Conservation (phyloP, 2,329 filamentous ascomycete genomes). For the Didymella segeticola region DNA sequence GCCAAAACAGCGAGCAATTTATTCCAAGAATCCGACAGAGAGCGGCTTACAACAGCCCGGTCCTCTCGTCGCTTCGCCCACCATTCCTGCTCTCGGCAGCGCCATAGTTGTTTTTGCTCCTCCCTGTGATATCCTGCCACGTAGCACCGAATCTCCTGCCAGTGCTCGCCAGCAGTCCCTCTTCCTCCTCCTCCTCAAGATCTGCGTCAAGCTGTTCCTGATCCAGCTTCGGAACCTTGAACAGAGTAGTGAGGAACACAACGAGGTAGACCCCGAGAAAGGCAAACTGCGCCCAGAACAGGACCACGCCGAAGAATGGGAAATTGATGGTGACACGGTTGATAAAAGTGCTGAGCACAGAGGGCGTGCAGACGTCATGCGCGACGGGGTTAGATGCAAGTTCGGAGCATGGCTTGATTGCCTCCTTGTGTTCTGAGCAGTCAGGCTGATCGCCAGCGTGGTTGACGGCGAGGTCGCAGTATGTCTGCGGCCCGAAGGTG, state of each 20-base stretch:
- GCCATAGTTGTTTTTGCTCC: slow-evolving; percentile 49
- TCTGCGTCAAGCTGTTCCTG: slow-evolving; percentile 84
- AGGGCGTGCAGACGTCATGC: slow-evolving; percentile 84
- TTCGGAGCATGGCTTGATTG: slow-evolving; percentile 85
- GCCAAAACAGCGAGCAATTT: neutral
- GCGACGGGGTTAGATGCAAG: slow-evolving; percentile 73
- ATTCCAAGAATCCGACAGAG: neutral
- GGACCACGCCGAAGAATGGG: slow-evolving; percentile 90
- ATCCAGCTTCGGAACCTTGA: slow-evolving; percentile 80
- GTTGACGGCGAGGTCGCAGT: slow-evolving; percentile 76
- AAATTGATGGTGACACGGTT: slow-evolving; percentile 93
- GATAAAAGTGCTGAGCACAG: slow-evolving; percentile 88
- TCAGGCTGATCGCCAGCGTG: slow-evolving; percentile 72
- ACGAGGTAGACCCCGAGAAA: slow-evolving; percentile 86
- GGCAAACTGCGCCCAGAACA: slow-evolving; percentile 95
- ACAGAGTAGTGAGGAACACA: slow-evolving; percentile 78
- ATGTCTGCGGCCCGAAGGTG: slow-evolving; percentile 92
- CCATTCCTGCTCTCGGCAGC: slow-evolving; percentile 35
- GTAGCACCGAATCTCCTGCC: slow-evolving; percentile 82
- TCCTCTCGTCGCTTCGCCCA: slow-evolving; percentile 20
- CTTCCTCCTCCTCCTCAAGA: slow-evolving; percentile 90
- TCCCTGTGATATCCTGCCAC: slow-evolving; percentile 84
- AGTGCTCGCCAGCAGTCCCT: slow-evolving; percentile 85
- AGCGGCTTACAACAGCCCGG: neutral
- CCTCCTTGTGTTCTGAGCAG: slow-evolving; percentile 72